Evolutionary conservation across 345 rosid genomes (phyloP).

Genomic region (Ailanthus altissimus): DNA sequence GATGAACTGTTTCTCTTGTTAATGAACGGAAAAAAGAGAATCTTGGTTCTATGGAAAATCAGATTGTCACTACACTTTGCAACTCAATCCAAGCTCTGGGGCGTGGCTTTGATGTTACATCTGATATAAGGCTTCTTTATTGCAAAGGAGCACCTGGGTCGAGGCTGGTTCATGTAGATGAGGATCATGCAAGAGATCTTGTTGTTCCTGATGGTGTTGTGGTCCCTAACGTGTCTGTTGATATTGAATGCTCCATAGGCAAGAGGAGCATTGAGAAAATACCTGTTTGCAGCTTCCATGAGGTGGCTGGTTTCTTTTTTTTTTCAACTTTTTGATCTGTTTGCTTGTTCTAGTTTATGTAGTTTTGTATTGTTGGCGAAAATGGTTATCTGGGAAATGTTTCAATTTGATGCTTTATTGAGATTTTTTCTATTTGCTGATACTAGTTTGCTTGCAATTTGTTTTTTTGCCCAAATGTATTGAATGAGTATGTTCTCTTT

Average conservation of each 20-base stretch:
- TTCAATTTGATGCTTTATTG: conserved; percentile 16
- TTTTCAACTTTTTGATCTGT: conserved; percentile 16
- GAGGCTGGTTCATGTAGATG: conserved; percentile 72
- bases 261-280: conserved; percentile 45
- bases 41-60: conserved; percentile 38
- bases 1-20: conserved; percentile 9
- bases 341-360: background rate
- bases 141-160: conserved; percentile 95
- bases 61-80: conserved; percentile 61
- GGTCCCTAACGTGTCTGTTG: conserved; percentile 59
- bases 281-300: conserved; percentile 69
- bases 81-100: conserved; percentile 95
- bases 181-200: conserved; percentile 63
- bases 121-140: conserved; percentile 87
- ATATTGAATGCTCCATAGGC: conserved; percentile 60
- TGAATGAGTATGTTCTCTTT: background rate
- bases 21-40: conserved; percentile 22
- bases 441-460: background rate
- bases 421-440: background rate
- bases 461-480: background rate
- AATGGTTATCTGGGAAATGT: conserved; percentile 12
- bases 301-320: conserved; percentile 45
- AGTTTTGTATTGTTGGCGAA: conserved; percentile 13
- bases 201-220: conserved; percentile 48
- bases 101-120: conserved; percentile 92